Base-by-base conservation (phyloP, 805 yeast genomes). In the Suhomyces prunicola region DNA sequence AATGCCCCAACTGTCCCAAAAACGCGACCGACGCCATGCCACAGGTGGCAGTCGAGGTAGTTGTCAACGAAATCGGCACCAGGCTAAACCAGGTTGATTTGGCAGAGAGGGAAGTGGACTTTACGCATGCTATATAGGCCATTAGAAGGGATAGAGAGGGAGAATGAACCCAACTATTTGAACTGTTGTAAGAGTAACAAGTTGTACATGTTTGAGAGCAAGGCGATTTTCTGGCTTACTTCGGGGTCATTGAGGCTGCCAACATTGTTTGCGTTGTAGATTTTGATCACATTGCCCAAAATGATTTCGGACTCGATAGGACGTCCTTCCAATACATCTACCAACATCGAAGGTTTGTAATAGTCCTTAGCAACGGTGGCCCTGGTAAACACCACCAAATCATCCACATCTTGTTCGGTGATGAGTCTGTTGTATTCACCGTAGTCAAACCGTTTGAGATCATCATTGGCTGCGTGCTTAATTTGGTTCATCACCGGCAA, bases 291-390 rank as follows among this genome's bases (percentile, higher is more conserved):
- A 27, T 85, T 88, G 4, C 93, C 92, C 48, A 87, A 70, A 54
- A 89, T 85, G 22, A 81, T 86, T 61, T 88, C 91, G 27, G 84
- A 67, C 66, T 89, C 96, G 58, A 88, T 79, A 47, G 84, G 83
- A 62, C 87, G 85, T 24, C 84, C 83, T 57, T 86, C 84, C 48
- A 80, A 71, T 19, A 78, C 77, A 62, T 87, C 94, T 9, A 86
- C 87, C 55, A 80, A 70, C 93, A 87, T 87, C 4, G 91, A 86
- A 2, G 93, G 93, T 49, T 78, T 76, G 64, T 81, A 87, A 69
- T 78, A 81, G 35, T 71, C 74, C 9, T 82, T 83, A 53, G 78
- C 87, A 61, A 85, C 88, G 26, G 51, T 46, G 7, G 40, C 46
- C 45, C 52, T 57, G 7, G 68, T 63, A 6, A 47, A 39, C n/a